Conservation (phyloP, 1,284 basidiomycete species). For the Lignosus rhinocerotis region DNA sequence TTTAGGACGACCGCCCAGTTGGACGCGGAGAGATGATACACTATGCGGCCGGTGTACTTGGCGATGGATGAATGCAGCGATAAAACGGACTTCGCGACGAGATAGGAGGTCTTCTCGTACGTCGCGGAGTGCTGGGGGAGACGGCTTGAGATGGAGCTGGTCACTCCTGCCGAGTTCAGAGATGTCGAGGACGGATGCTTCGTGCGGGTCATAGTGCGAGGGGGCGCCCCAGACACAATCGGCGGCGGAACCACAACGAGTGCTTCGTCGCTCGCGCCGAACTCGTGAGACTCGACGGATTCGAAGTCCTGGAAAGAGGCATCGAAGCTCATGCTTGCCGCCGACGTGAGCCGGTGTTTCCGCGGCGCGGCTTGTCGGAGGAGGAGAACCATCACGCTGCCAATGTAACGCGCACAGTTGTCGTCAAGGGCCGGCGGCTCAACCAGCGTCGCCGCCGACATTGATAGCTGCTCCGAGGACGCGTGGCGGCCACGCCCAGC, state of each 20-base stretch:
- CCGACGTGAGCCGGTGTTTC: conserved; percentile 60
- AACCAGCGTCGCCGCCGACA: conserved; percentile 45
- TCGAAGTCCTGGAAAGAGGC: conserved; percentile 74
- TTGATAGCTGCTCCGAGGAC: conserved; percentile 42
- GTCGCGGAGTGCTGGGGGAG: conserved; percentile 45
- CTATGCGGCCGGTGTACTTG: conserved; percentile 74
- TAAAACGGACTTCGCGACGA: conserved; percentile 55
- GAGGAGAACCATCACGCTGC: conserved; percentile 82
- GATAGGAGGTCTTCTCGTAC: conserved; percentile 71
- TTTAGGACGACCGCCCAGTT: conserved; percentile 86
- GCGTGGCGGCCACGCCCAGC: conserved; percentile 36
- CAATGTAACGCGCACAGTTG: conserved; percentile 80
- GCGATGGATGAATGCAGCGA: conserved; percentile 64
- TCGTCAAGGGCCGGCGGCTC: conserved; percentile 85
- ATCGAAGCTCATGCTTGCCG: conserved; percentile 65
- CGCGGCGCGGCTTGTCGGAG: conserved; percentile 70
- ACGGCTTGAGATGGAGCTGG: conserved; percentile 37
- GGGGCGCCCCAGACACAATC: conserved; percentile 19
- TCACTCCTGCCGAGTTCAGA: conserved; percentile 40
- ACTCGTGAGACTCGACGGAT: conserved; percentile 47
- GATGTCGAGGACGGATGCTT: conserved; percentile 45
- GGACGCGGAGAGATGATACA: conserved; percentile 87
- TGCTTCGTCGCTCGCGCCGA: conserved; percentile 14
- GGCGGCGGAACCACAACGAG: conserved; percentile 16
- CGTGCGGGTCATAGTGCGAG: conserved; percentile 24